phyloP scores from a whole-genome alignment of 2,329 filamentous ascomycete species.

The Knoxdaviesia proteae region DNA sequence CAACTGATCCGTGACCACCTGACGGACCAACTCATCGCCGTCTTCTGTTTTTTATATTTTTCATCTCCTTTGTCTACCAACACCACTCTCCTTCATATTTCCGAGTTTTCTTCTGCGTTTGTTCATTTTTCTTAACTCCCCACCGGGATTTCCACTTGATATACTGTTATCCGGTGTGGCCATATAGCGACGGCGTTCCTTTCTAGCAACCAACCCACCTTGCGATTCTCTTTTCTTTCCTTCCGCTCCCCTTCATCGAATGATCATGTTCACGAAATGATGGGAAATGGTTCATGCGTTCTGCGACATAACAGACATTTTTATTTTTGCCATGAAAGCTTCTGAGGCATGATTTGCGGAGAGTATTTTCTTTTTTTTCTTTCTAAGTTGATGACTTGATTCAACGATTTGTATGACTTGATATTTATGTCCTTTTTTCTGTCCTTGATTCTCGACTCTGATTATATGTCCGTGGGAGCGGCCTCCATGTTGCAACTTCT shows the following conservation, averaged over 20 bases:
- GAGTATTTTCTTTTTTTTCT: not conserved
- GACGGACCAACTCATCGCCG: not conserved
- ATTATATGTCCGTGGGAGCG: too few relatives aligned
- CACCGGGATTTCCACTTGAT: too few relatives aligned
- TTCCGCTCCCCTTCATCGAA: constrained; percentile 6
- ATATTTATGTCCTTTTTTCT: not conserved
- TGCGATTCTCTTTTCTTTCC: constrained; percentile 9
- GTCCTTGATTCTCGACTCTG: not conserved
- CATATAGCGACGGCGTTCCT: not conserved
- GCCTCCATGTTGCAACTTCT: too few relatives aligned
- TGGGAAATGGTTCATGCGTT: not conserved
- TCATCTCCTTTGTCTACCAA: not conserved
- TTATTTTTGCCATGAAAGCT: not conserved
- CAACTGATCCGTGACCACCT: constrained; percentile 31
- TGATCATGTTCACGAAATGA: not conserved
- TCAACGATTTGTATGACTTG: not conserved
- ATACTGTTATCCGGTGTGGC: not conserved
- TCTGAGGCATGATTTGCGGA: not conserved
- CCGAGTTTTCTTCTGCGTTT: constrained; percentile 12
- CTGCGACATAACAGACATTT: not conserved
- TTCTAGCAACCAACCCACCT: constrained; percentile 1
- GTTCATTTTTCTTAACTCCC: constrained; percentile 9
- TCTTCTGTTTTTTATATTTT: not conserved
- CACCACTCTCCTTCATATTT: constrained; percentile 7
- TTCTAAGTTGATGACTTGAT: not conserved